phyloP scores from a whole-genome alignment of 2,329 filamentous ascomycete species.

The Penicillium sp. region DNA sequence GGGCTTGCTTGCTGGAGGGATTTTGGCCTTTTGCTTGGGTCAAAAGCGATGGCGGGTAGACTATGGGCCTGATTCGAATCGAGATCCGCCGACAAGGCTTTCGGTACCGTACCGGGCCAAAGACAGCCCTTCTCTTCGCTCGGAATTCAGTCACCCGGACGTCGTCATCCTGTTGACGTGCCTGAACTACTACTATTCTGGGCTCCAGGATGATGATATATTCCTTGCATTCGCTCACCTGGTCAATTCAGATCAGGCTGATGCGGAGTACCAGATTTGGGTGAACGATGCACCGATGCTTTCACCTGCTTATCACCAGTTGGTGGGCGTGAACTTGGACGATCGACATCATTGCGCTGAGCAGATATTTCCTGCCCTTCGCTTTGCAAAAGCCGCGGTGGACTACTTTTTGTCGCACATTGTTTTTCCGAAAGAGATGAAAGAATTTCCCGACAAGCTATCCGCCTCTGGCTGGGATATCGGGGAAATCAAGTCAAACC shows the following conservation, averaged over 20 bases:
- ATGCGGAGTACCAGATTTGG: constrained; percentile 49
- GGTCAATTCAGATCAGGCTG: constrained; percentile 53
- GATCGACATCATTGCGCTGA: constrained; percentile 53
- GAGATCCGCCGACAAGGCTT: constrained; percentile 55
- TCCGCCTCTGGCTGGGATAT: constrained; percentile 70
- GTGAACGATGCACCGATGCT: constrained; percentile 34
- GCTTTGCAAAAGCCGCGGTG: constrained; percentile 54
- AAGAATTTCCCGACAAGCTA: constrained; percentile 64
- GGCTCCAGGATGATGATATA: constrained; percentile 55
- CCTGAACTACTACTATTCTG: constrained; percentile 59
- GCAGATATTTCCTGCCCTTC: constrained; percentile 56
- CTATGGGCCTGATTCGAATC: constrained; percentile 56
- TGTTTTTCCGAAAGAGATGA: constrained; percentile 63
- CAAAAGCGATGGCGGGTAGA: constrained; percentile 67
- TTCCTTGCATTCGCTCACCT: constrained; percentile 52
- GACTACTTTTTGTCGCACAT: constrained; percentile 64
- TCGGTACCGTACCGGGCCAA: constrained; percentile 64
- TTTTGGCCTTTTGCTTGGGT: constrained; percentile 56
- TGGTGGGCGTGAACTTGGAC: constrained; percentile 60
- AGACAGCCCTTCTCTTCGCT: constrained; percentile 55
- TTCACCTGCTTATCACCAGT: constrained; percentile 39
- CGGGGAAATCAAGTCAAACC: constrained; percentile 43
- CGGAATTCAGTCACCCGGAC: constrained; percentile 66
- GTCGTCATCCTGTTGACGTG: constrained; percentile 58
- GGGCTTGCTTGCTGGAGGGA: constrained; percentile 57